Conservation (phyloP, 73 alveolate species). For the Blepharisma stoltei region DNA sequence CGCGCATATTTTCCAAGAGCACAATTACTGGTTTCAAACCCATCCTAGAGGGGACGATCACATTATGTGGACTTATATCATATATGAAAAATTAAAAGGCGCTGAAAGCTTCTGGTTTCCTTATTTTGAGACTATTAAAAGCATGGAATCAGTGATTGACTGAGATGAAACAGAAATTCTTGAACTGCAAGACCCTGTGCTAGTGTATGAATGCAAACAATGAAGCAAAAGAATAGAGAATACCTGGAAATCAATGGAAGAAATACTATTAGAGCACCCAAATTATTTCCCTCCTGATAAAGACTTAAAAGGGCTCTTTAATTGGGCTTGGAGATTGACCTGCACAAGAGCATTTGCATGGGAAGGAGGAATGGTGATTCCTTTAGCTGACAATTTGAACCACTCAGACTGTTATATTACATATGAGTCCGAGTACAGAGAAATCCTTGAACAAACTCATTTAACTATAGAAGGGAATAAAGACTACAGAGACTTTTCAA, state of each 20-base stretch:
- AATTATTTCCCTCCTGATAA: constrained; percentile 50
- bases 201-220: constrained; percentile 27
- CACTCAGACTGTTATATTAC: constrained; percentile 10
- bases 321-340: constrained; percentile 10
- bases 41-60: constrained; percentile 38
- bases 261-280: constrained; percentile 32
- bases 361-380: constrained; percentile 30
- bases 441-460: neutral
- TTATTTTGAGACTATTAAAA: constrained; percentile 35
- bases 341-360: constrained; percentile 23
- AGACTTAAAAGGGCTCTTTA: neutral
- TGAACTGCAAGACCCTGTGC: constrained; percentile 37
- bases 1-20: constrained; percentile 41
- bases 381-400: constrained; percentile 9
- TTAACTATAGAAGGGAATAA: neutral
- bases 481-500: constrained; percentile 13
- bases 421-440: neutral
- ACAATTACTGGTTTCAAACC: constrained; percentile 33
- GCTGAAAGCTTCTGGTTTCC: constrained; percentile 49
- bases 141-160: constrained; percentile 28
- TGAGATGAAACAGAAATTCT: constrained; percentile 36
- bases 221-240: constrained; percentile 32
- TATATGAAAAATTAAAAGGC: constrained; percentile 50
- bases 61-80: constrained; percentile 26
- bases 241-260: constrained; percentile 34